These are phyloP conservation scores for Picochlorum costavermella DNA, from an alignment of 139 green algal species.

Conservation along the genomic window DNA sequence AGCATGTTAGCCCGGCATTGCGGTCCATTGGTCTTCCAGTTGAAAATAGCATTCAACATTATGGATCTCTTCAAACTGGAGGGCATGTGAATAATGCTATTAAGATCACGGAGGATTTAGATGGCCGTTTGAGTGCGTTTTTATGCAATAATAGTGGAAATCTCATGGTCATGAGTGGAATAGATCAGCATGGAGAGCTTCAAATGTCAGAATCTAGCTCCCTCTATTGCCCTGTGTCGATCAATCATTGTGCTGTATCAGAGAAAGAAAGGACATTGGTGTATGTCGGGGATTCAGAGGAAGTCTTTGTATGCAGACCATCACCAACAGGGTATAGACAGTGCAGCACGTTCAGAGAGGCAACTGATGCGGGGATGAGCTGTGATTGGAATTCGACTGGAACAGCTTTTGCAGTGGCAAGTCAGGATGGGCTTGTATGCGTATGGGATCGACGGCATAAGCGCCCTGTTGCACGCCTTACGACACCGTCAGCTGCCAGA, in stretches of 20 bases:
- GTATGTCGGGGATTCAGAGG: constrained; percentile 48
- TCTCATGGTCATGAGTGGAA: constrained; percentile 49
- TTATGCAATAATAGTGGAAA: constrained; percentile 56
- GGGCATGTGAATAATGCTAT: constrained; percentile 54
- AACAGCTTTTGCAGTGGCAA: constrained; percentile 35
- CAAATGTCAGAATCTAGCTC: constrained; percentile 14
- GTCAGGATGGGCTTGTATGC: constrained; percentile 37
- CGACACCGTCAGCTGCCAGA: constrained; percentile 19
- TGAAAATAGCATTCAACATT: constrained; percentile 28
- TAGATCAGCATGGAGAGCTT: constrained; percentile 8
- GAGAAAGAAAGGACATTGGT: constrained; percentile 40
- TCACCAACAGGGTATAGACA: constrained; percentile 31
- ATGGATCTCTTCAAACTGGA: constrained; percentile 16
- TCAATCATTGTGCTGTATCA: constrained; percentile 62
- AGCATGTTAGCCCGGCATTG: constrained; percentile 15
- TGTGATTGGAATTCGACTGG: constrained; percentile 37
- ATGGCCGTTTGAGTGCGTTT: constrained; percentile 14
- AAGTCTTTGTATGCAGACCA: constrained; percentile 29
- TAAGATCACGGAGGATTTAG: constrained; percentile 30
- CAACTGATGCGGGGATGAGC: constrained; percentile 59
- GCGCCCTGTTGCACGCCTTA: constrained; percentile 10
- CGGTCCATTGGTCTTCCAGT: not conserved
- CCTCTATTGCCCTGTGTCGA: constrained; percentile 38
- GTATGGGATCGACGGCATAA: constrained; percentile 44
- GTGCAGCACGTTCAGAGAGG: constrained; percentile 28